phyloP scores from a whole-genome alignment of 768 basidiomycete species.

The Pleurotus tuber-regium region DNA sequence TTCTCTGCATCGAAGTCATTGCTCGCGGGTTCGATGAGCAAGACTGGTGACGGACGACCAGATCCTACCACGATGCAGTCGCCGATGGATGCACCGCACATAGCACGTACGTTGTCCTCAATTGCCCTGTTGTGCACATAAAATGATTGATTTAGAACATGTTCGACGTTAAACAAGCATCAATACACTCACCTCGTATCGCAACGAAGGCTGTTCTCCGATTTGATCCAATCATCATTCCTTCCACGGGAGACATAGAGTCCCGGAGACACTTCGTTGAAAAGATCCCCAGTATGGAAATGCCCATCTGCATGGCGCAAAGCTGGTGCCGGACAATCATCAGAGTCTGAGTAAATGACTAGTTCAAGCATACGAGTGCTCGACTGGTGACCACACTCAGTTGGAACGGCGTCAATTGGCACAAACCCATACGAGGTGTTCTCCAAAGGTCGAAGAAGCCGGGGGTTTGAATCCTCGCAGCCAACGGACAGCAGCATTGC shows the following conservation, averaged over 20 bases:
- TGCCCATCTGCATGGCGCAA: slow-evolving; percentile 55
- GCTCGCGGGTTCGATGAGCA: slow-evolving; percentile 66
- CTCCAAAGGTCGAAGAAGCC: slow-evolving; percentile 53
- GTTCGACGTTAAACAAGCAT: neutral
- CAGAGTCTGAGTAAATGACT: slow-evolving; percentile 53
- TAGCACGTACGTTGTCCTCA: slow-evolving; percentile 72
- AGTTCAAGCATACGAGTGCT: slow-evolving; percentile 53
- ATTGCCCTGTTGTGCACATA: slow-evolving; percentile 46
- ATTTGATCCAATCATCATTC: slow-evolving; percentile 75
- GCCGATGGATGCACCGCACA: slow-evolving; percentile 61
- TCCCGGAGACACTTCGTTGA: slow-evolving; percentile 50
- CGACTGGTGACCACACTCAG: slow-evolving; percentile 38
- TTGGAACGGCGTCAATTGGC: slow-evolving; percentile 39
- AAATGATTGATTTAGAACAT: slow-evolving; percentile 13
- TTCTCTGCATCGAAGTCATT: slow-evolving; percentile 48
- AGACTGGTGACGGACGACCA: slow-evolving; percentile 71
- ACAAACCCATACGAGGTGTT: slow-evolving; percentile 67
- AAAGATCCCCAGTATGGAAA: slow-evolving; percentile 69
- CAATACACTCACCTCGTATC: slow-evolving; percentile 54
- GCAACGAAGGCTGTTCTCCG: slow-evolving; percentile 62
- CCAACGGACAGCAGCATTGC: slow-evolving; percentile 65
- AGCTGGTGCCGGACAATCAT: slow-evolving; percentile 55
- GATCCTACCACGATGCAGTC: slow-evolving; percentile 78
- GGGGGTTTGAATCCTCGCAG: slow-evolving; percentile 46
- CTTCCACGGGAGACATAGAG: slow-evolving; percentile 56